Evolutionary conservation across 805 yeast species (phyloP).

Genomic region (Danielia reshetovae): DNA sequence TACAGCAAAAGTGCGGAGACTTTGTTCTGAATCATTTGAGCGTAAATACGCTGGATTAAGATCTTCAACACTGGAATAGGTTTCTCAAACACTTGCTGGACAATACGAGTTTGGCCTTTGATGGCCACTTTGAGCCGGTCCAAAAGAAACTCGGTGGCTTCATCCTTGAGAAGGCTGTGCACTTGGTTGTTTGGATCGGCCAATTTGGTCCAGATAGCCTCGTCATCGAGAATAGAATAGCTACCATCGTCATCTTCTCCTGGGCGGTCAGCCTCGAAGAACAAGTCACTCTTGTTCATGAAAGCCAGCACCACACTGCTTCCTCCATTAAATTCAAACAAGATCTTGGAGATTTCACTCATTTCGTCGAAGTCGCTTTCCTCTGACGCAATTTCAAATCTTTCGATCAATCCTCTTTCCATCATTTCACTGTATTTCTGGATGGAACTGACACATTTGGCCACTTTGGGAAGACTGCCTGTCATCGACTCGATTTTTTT

Average conservation of each 20-base stretch:
- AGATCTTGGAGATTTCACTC: conserved; percentile 70
- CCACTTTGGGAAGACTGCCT: conserved; percentile 41
- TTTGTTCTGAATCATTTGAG: conserved; percentile 60
- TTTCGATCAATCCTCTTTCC: conserved; percentile 66
- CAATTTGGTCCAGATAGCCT: conserved; percentile 54
- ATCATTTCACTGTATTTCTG: conserved; percentile 71
- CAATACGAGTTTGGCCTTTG: conserved; percentile 68
- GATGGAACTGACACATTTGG: conserved; percentile 41
- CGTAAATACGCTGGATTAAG: conserved; percentile 72
- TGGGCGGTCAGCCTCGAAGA: conserved; percentile 43
- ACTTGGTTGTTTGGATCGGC: conserved; percentile 49
- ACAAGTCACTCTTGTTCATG: conserved; percentile 73
- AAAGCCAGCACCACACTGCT: conserved; percentile 75
- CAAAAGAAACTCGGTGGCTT: conserved; percentile 48
- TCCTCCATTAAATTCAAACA: conserved; percentile 82
- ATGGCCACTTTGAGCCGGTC: conserved; percentile 54
- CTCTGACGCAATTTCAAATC: conserved; percentile 71
- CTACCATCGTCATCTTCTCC: conserved; percentile 29
- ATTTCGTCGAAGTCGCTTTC: conserved; percentile 65
- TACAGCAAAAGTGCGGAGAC: conserved; percentile 56
- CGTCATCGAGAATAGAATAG: conserved; percentile 35
- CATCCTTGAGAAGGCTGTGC: conserved; percentile 47
- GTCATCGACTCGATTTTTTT: conserved; percentile 47
- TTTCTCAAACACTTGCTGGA: conserved; percentile 67
- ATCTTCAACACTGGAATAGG: conserved; percentile 65